Conservation (phyloP, 2,329 filamentous ascomycete genomes). For the Zasmidium cellare region DNA sequence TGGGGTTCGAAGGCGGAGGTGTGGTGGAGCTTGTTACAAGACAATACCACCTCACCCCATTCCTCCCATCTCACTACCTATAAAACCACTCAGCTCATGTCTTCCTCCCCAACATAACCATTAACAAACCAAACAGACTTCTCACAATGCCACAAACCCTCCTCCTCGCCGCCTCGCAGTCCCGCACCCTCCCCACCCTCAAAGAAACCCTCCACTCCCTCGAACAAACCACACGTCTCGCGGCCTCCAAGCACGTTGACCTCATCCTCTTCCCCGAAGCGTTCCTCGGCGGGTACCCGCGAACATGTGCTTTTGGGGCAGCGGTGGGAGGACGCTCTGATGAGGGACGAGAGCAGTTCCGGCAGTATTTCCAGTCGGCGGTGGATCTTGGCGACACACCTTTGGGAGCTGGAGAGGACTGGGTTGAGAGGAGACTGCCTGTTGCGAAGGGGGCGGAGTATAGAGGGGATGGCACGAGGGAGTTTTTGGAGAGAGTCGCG, state of each 20-base stretch:
- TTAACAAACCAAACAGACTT: background rate
- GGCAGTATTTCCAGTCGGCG: constrained; percentile 74
- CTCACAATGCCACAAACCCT: constrained; percentile 39
- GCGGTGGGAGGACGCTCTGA: constrained; percentile 68
- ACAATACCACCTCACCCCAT: no score
- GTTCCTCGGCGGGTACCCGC: constrained; percentile 87
- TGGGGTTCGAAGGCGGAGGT: no score
- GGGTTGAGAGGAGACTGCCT: constrained; percentile 65
- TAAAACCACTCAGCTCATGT: no score
- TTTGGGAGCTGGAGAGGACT: constrained; percentile 67
- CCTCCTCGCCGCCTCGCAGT: constrained; percentile 52
- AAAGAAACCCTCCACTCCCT: constrained; percentile 66
- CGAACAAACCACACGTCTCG: constrained; percentile 61
- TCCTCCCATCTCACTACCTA: no score
- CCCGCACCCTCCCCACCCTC: constrained; percentile 49
- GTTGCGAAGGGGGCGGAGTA: constrained; percentile 47
- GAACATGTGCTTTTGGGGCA: constrained; percentile 75
- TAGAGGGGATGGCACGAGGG: constrained; percentile 74
- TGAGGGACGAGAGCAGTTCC: constrained; percentile 76
- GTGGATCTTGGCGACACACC: constrained; percentile 83
- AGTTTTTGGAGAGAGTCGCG: constrained; percentile 75
- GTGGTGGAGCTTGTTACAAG: no score
- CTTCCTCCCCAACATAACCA: no score
- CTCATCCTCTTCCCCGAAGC: constrained; percentile 89
- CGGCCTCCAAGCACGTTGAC: constrained; percentile 61